These are phyloP conservation scores for Pyrenochaeta sp. DNA, from an alignment of 2,329 filamentous ascomycete species.

Conservation along the genomic window DNA sequence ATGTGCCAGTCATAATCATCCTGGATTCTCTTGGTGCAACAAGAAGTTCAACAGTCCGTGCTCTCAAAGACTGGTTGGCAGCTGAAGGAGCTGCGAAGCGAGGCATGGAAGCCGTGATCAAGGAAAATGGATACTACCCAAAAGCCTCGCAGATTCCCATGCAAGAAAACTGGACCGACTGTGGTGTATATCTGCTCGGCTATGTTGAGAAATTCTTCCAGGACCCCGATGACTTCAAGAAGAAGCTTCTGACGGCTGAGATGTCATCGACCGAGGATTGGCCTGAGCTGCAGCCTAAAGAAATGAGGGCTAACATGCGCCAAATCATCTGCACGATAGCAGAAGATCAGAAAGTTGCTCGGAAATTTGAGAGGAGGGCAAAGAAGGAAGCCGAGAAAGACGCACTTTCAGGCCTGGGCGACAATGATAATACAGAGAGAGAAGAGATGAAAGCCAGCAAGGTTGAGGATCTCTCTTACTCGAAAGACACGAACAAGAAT, in stretches of 20 bases:
- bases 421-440: no score
- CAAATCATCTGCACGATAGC: constrained; percentile 70
- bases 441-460: no score
- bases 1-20: constrained; percentile 75
- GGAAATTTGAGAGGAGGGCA: constrained; percentile 18
- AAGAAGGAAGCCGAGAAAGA: constrained; percentile 12
- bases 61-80: constrained; percentile 78
- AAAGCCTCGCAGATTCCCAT: constrained; percentile 70
- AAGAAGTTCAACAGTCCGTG: constrained; percentile 64
- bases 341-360: constrained; percentile 50
- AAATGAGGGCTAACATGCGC: constrained; percentile 71
- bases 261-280: constrained; percentile 65
- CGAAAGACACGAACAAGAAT: not conserved
- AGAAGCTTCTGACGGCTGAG: constrained; percentile 69
- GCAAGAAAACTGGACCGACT: constrained; percentile 87
- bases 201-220: constrained; percentile 84
- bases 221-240: constrained; percentile 74
- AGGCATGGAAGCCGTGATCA: constrained; percentile 55
- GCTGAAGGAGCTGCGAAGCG: constrained; percentile 74
- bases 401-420: constrained; percentile 5
- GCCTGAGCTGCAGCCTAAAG: constrained; percentile 60
- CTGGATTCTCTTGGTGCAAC: constrained; percentile 83
- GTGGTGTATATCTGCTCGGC: constrained; percentile 83
- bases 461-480: not conserved
- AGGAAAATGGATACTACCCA: constrained; percentile 69